These are phyloP conservation scores for Monosporozyma solicola DNA, from an alignment of 805 yeast genomes.

Conservation along the genomic window DNA sequence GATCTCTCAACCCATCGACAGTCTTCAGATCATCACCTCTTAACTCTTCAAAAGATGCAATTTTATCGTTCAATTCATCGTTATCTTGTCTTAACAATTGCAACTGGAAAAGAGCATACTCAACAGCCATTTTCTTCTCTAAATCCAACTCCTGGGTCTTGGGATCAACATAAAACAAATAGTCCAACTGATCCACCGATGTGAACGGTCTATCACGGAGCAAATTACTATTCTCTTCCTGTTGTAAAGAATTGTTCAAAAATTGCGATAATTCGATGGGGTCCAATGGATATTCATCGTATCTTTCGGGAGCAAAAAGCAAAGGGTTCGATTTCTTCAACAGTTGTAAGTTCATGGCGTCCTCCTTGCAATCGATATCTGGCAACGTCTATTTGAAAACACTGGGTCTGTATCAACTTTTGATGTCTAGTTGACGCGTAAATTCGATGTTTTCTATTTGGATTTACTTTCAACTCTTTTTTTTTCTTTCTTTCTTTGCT, in stretches of 20 bases:
- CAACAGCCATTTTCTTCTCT: conserved; percentile 22
- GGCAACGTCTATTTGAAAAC: background rate
- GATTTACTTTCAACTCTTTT: background rate
- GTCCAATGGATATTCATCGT: conserved; percentile 24
- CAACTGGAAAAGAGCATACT: conserved; percentile 22
- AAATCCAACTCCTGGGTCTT: conserved; percentile 17
- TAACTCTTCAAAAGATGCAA: conserved; percentile 9
- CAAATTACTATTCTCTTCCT: background rate
- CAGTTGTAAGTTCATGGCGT: conserved; percentile 9
- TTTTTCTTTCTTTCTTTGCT: background rate
- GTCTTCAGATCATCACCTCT: conserved; percentile 8
- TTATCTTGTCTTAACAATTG: conserved; percentile 9
- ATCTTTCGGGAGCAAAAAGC: conserved; percentile 16
- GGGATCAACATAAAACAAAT: conserved; percentile 14
- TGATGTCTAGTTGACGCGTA: background rate
- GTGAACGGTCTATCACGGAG: conserved; percentile 13
- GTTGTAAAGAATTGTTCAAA: conserved; percentile 9
- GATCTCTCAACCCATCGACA: conserved; percentile 14
- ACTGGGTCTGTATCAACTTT: background rate
- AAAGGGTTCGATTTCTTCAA: conserved; percentile 22
- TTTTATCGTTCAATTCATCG: background rate
- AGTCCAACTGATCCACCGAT: conserved; percentile 21
- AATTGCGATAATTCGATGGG: conserved; percentile 22
- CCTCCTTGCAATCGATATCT: too few relatives aligned
- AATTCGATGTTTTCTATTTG: background rate